Evolutionary conservation across 2,329 filamentous ascomycete species (phyloP), one percentile per base, ranked within the genome.

Genomic region (Karstenula rhodostoma): DNA sequence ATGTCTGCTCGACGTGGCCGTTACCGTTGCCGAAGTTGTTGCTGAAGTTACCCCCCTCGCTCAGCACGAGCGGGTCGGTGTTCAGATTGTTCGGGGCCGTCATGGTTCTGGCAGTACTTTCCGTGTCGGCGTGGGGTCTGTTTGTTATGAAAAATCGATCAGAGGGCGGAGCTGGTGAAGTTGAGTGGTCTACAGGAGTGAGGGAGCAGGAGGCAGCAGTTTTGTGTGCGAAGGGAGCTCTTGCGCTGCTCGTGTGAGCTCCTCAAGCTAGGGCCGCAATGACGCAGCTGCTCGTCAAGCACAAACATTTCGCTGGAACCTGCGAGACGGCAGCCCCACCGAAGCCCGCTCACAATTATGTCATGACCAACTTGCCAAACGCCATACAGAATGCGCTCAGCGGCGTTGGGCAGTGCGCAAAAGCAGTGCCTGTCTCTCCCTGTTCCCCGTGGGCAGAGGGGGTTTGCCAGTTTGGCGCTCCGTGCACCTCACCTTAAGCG

Each of bases 191-290:
- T 37, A 22, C 29, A 49, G 37, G 25, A 33, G 51, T 23, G 19
- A 40, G 8, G 40, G 32, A n/a, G 43, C 17, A 29, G 48, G 19
- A 29, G 44, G 40, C 29, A 25, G 48, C 47, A 47, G 56, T 54
- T 59, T 59, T 57, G 57, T 54, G 53, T 42, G 43, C 57, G 53
- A 49, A 60, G 48, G 60, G 56, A 58, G 46, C 29, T 58, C 52
- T 55, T 47, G 59, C 54, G 55, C 33, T 63, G 60, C 60, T 63
- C 60, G 60, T 63, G 60, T 63, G 60, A 59, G 60, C 49, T 52
- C 12, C 49, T 40, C 19, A 32, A 40, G 33, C 33, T 52, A 40
- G 57, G 35, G 40, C 50, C 33, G 37, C 46, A 29, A 63, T 63
- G 60, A 63, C 60, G 60, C 59, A 53, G 59, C 53, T 50, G 55